Evolutionary conservation across 2,329 filamentous ascomycete genomes (phyloP), one percentile per base, ranked within the genome.

Genomic region (Pseudogymnoascus sp.): DNA sequence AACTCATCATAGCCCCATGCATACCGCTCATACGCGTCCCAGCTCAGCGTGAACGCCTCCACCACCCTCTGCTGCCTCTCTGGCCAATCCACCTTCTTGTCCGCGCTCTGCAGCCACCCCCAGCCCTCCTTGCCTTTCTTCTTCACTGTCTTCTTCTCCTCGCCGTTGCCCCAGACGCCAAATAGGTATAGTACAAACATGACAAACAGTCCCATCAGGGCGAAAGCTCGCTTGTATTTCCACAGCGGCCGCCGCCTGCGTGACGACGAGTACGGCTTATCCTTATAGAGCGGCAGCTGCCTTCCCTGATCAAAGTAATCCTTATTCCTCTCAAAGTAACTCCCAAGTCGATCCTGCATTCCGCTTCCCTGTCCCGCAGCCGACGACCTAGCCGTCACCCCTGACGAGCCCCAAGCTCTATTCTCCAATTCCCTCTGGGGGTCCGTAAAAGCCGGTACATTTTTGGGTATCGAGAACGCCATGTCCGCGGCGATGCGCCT

Each of bases 1-100:
- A 90, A 99, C 75, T 95, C 88, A 74, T 99, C 95, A 70, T 87
- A 87, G 36, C 91, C 95, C 95, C 95, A 99, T 29, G 89, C 95
- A 78, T 97, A 88, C 72, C 90, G 86, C 74, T 92, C 89, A 75
- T 99, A 99, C 6, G 89, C 89, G 73, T 93, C 88, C 90, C 93
- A 99, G 73, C 93, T 97, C 68, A 95, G 78, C 75, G 89, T 84
- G 75, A 99, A 97, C 16, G 90, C 92, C 73, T 96, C 90, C 66
- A 89, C 90, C 2, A 99, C 95, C 68, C 83, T 85, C 68, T 96
- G 85, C 71, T 90, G 85, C 72, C 93, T 84, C 69, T 84, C 82
- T 31, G 84, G 76, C 95, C 95, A 99, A 73, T 96, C 84, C 1
- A 85, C 80, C 23, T 75, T 76, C 57, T 80, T 78, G 7, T 83